Evolutionary conservation across 176 grass and related monocot species (phyloP).

Genomic region (Bothriochloa decipiens): DNA sequence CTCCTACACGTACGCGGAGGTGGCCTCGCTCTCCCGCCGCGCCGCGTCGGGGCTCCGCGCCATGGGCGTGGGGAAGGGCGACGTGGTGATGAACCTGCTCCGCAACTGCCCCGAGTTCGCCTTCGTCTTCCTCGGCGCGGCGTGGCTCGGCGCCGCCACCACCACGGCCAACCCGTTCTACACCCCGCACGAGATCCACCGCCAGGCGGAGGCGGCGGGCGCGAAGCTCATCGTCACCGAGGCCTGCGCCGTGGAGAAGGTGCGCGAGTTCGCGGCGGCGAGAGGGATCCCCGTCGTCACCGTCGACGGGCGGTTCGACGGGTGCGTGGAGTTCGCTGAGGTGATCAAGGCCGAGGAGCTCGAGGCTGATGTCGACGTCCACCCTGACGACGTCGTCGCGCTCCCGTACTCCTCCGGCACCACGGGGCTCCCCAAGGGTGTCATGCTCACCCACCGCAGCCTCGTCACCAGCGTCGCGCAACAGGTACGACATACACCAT

Average conservation of each 20-base stretch:
- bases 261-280: slow-evolving; percentile 52
- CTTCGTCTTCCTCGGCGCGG: slow-evolving; percentile 69
- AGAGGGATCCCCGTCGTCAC: slow-evolving; percentile 45
- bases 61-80: slow-evolving; percentile 60
- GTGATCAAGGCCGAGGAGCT: slow-evolving; percentile 47
- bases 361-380: slow-evolving; percentile 46
- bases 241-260: slow-evolving; percentile 76
- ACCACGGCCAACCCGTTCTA: slow-evolving; percentile 82
- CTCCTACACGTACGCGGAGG: slow-evolving; percentile 66
- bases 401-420: slow-evolving; percentile 88
- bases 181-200: slow-evolving; percentile 80
- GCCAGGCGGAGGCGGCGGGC: slow-evolving; percentile 60
- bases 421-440: slow-evolving; percentile 84
- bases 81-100: slow-evolving; percentile 83
- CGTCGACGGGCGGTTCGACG: slow-evolving; percentile 60
- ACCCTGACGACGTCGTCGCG: slow-evolving; percentile 76
- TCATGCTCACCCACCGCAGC: slow-evolving; percentile 98
- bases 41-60: slow-evolving; percentile 51
- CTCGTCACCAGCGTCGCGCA: slow-evolving; percentile 92
- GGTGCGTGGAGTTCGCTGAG: slow-evolving; percentile 62
- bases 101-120: slow-evolving; percentile 84
- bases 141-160: slow-evolving; percentile 58
- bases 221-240: slow-evolving; percentile 69
- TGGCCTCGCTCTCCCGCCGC: slow-evolving; percentile 35
- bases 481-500: slow-evolving; percentile 42